Conservation (phyloP, 1,284 basidiomycete species). For the Ceratobasidium papillatum region DNA sequence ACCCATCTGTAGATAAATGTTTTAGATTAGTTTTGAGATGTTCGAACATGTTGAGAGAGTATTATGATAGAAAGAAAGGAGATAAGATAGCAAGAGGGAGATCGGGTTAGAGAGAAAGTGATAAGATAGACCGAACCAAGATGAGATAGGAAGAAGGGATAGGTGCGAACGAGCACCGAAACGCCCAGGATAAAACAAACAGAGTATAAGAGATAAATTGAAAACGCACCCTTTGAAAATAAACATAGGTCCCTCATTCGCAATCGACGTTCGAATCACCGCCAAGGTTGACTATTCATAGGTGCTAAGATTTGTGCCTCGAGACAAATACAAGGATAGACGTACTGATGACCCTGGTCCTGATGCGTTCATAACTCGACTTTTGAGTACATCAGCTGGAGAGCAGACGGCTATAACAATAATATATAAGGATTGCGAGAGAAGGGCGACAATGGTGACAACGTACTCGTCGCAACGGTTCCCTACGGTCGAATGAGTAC, state of each 20-base stretch:
- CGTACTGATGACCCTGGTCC: conserved; percentile 77
- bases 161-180: no score
- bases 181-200: no score
- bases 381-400: conserved; percentile 91
- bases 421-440: neutral
- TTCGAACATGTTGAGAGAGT: no score
- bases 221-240: conserved; percentile 80
- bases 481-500: conserved; percentile 59
- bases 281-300: conserved; percentile 68
- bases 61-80: no score
- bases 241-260: conserved; percentile 85
- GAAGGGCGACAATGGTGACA: neutral
- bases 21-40: no score
- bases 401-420: conserved; percentile 78
- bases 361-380: conserved; percentile 89
- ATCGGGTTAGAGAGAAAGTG: no score
- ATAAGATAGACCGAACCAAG: no score
- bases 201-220: no score
- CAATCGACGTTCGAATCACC: conserved; percentile 76
- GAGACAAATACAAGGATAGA: conserved; percentile 44
- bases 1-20: conserved; percentile 74
- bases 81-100: no score
- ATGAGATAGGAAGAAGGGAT: no score
- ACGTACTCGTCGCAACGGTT: conserved; percentile 79
- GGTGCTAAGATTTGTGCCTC: neutral